Evolutionary conservation across 2,329 filamentous ascomycete genomes (phyloP), one percentile per base, ranked within the genome.

Genomic region (Fusarium globosum): DNA sequence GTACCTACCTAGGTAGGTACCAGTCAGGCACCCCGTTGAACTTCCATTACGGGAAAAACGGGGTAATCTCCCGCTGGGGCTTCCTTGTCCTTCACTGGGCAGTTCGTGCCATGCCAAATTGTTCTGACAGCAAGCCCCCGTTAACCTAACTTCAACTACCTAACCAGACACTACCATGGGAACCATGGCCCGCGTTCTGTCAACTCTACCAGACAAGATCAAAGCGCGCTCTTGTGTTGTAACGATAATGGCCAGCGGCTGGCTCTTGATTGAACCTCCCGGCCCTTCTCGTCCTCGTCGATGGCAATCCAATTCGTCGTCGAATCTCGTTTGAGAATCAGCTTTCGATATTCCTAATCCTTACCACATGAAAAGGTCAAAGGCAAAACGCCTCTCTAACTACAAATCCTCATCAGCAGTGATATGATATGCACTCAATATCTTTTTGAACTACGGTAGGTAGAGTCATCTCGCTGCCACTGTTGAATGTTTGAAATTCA

Each of bases 21-120:
- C 30, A 11, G 51, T 33, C 53, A 57, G 51, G 61, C 58, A 67
- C 66, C 73, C 63, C 69, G 64, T 76, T 73, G 68, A 67, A 30
- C 28, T 41, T 51, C 43, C 43, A 46, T 28, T 69, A 8, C n/a
- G 43, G 52, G 56, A 48, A 65, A 69, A 69, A 66, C 38, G 73
- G 75, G 60, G 65, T 53, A 61, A 30, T 60, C 48, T 62, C 63
- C 68, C 51, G 64, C 71, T 71, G 49, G 71, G 65, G 55, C 42
- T 39, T 73, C 69, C 65, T 56, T 72, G 65, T 69, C 55, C 45
- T 61, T 60, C 52, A 59, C 52, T 16, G 14, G 28, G 28, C 53
- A 20, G 30, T 39, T 62, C 51, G 46, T 33, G 36, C 52, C 48
- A 55, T 45, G 45, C 39, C 26, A 62, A 53, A 38, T 38, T 21